Evolutionary conservation across 2,329 filamentous ascomycete genomes (phyloP), one percentile per base, ranked within the genome.

Genomic region (Arthrocladium fulminans): DNA sequence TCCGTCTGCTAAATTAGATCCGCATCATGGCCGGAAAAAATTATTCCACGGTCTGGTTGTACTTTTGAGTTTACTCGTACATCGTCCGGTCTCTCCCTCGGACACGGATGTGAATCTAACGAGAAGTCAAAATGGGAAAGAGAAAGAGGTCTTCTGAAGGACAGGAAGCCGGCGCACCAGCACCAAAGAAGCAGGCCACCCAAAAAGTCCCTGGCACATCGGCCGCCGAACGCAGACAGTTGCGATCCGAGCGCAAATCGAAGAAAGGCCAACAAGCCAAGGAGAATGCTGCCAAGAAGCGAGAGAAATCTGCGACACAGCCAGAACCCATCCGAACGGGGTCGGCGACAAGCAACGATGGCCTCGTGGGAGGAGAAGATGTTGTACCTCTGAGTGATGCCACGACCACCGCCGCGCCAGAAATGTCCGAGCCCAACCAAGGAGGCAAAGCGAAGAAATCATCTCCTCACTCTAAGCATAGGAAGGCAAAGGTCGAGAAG

Each of bases 171-270:
- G 44, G 43, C 20, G 38, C 40, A 25, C 45, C 29, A 41, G 27
- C 37, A 15, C 19, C 41, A 9, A 47, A 50, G 35, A 35, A 44
- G 39, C 43, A 34, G 24, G 25, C 40, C 17, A 44, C 32, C 20
- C 42, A 30, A 37, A 44, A 51, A 27, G 45, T 15, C 12, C 13
- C 12, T 15, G 29, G n/a, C n/a, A 47, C 50, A 34, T 48, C 50
- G 7, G 53, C 53, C 32, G 56, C 52, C 22, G 49, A 53, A 27
- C 41, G 47, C 12, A 45, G 51, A 42, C 56, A 59, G 40, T 51
- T 51, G 25, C 55, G 52, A 41, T 59, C 56, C 23, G 56, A 59
- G 41, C 47, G 55, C 37, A 49, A 55, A 34, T 49, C 55, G 13
- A 59, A 57, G 25, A 58, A 48, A 42, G 45, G 22, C 9, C 45